phyloP scores from a whole-genome alignment of 495 filamentous ascomycete genomes.

The Daldinia grandis region DNA sequence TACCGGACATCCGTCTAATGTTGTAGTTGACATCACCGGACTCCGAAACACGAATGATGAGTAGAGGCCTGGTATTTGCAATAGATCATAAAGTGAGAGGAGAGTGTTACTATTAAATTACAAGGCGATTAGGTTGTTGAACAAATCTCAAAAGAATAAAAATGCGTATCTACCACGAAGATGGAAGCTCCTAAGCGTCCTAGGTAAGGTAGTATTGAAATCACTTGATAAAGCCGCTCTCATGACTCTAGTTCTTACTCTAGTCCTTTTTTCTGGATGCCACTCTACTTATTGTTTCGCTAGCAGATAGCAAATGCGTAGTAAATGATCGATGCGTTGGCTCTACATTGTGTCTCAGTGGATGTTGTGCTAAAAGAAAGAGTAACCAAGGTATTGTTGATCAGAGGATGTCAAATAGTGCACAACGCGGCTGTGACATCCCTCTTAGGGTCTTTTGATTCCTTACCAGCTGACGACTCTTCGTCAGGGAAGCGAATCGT shows the following conservation, averaged over 20 bases:
- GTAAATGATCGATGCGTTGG: constrained; percentile 9
- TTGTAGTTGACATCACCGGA: constrained; percentile 39
- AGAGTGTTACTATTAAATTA: constrained; percentile 10
- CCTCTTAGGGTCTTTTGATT: constrained; percentile 8
- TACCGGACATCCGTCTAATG: constrained; percentile 35
- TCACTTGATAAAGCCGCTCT: not conserved
- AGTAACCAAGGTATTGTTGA: not conserved
- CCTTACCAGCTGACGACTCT: constrained; percentile 3
- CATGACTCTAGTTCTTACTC: not conserved
- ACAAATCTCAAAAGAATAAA: not conserved
- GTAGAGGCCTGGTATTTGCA: constrained; percentile 5
- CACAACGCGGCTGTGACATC: constrained; percentile 2
- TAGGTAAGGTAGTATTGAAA: not conserved
- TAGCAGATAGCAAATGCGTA: constrained; percentile 6
- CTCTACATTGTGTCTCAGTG: not conserved
- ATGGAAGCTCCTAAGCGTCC: constrained; percentile 13
- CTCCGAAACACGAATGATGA: constrained; percentile 34
- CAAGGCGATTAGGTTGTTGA: not conserved
- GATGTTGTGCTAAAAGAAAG: not conserved
- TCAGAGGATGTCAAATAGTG: constrained; percentile 22
- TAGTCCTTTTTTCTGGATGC: not conserved
- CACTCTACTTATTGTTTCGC: constrained; percentile 25
- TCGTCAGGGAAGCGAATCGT: constrained; percentile 60
- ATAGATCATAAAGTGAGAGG: constrained; percentile 12
- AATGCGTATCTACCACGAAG: constrained; percentile 12